Conservation (phyloP, 805 yeast species). For the Wickerhamomyces xylosicus region DNA sequence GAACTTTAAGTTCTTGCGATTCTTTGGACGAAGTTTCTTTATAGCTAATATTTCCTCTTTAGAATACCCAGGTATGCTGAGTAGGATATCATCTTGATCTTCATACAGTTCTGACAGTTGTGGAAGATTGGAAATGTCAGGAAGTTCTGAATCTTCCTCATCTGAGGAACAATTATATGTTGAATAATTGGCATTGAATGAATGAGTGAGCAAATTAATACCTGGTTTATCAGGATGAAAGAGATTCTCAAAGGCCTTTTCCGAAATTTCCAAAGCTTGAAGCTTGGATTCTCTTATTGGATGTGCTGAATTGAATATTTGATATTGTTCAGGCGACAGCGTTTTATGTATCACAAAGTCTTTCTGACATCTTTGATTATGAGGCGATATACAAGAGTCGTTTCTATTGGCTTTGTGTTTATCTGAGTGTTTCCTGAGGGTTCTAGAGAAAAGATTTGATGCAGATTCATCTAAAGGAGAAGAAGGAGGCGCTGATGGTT, state of each 20-base stretch:
- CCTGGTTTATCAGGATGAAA: conserved; percentile 5
- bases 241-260: conserved; percentile 16
- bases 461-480: conserved; percentile 10
- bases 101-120: conserved; percentile 2
- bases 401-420: conserved; percentile 10
- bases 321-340: conserved; percentile 16
- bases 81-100: conserved; percentile 15
- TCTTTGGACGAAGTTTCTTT: conserved; percentile 14
- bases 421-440: conserved; percentile 18
- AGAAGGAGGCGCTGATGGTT: background rate
- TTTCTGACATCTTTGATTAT: conserved; percentile 3
- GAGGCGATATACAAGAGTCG: background rate
- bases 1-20: conserved; percentile 16
- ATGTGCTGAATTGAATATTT: conserved; percentile 13
- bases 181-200: conserved; percentile 3
- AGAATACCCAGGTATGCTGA: conserved; percentile 19
- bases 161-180: conserved; percentile 18
- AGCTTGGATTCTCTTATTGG: conserved; percentile 17
- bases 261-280: conserved; percentile 15
- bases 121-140: conserved; percentile 11
- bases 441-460: conserved; percentile 15
- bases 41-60: conserved; percentile 18
- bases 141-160: conserved; percentile 18
- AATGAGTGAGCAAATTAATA: background rate
- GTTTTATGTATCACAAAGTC: conserved; percentile 20